These are phyloP conservation scores for Phycomyces blakesleeanus DNA, from an alignment of 192 early-diverging fungal species.

Conservation along the genomic window DNA sequence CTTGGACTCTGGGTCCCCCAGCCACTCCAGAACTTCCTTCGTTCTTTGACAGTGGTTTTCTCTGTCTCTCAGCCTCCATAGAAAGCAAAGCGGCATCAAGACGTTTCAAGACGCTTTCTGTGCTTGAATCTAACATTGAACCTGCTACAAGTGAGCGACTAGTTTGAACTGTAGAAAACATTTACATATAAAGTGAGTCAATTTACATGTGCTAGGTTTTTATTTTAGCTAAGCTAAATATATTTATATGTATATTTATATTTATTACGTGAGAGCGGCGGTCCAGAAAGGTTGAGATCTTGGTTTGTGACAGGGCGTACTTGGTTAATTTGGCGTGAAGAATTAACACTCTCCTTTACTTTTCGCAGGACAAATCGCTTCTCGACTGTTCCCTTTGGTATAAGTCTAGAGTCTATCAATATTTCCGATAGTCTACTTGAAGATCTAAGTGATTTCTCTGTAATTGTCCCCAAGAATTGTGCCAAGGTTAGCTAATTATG, in stretches of 20 bases:
- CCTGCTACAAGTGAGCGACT: neutral
- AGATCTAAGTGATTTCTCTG: slow-evolving; percentile 12
- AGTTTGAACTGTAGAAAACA: neutral
- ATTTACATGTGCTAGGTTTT: too few relatives aligned
- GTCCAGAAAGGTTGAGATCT: neutral
- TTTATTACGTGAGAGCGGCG: neutral
- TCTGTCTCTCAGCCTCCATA: slow-evolving; percentile 15
- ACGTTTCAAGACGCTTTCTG: slow-evolving; percentile 17
- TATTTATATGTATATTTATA: too few relatives aligned
- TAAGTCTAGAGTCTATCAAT: slow-evolving; percentile 11
- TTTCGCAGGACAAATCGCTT: slow-evolving; percentile 23
- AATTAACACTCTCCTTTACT: neutral
- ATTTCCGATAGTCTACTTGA: slow-evolving; percentile 17
- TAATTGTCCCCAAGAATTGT: too few relatives aligned
- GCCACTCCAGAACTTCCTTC: neutral
- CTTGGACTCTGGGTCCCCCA: neutral
- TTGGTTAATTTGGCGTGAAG: neutral
- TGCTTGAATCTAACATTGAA: neutral
- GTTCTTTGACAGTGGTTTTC: neutral
- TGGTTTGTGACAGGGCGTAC: neutral
- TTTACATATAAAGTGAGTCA: too few relatives aligned
- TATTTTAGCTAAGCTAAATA: too few relatives aligned
- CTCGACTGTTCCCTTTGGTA: slow-evolving; percentile 24
- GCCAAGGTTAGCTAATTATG: too few relatives aligned
- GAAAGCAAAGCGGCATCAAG: slow-evolving; percentile 16